These are phyloP conservation scores for Mycena sanguinolenta DNA, from an alignment of 768 basidiomycete species.

Conservation along the genomic window DNA sequence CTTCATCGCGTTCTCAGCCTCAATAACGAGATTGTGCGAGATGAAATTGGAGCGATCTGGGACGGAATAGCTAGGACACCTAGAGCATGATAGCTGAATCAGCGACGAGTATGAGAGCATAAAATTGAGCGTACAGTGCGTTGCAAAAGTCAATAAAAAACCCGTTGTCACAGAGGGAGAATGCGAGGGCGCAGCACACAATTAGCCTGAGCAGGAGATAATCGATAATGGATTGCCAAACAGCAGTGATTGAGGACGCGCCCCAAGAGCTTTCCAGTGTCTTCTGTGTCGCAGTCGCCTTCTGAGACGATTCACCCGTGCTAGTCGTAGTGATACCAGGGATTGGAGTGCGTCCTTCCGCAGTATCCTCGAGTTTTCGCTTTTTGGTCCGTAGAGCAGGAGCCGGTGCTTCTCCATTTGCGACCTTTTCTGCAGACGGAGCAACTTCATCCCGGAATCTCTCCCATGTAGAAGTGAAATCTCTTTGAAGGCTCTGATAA, in stretches of 20 bases:
- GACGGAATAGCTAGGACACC: constrained; percentile 23
- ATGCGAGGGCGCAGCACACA: constrained; percentile 28
- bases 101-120: not conserved
- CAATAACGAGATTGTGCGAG: constrained; percentile 6
- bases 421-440: constrained; percentile 4
- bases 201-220: constrained; percentile 20
- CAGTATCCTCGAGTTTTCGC: constrained; percentile 16
- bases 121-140: constrained; percentile 3
- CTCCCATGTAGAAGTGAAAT: not conserved
- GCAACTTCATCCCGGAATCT: not conserved
- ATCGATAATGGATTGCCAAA: constrained; percentile 20
- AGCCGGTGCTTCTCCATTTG: not conserved
- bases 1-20: constrained; percentile 9
- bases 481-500: constrained; percentile 6
- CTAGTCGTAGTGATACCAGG: not conserved
- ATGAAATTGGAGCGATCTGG: constrained; percentile 25
- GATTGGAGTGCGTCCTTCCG: not conserved
- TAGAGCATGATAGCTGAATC: not conserved
- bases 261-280: constrained; percentile 9
- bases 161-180: constrained; percentile 24
- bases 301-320: not conserved
- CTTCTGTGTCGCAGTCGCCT: not conserved
- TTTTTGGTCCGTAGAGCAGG: constrained; percentile 9
- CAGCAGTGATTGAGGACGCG: not conserved
- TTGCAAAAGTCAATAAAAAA: constrained; percentile 31